Base-by-base conservation (phyloP, 1,284 basidiomycete genomes). In the Puccinia brachypodii region DNA sequence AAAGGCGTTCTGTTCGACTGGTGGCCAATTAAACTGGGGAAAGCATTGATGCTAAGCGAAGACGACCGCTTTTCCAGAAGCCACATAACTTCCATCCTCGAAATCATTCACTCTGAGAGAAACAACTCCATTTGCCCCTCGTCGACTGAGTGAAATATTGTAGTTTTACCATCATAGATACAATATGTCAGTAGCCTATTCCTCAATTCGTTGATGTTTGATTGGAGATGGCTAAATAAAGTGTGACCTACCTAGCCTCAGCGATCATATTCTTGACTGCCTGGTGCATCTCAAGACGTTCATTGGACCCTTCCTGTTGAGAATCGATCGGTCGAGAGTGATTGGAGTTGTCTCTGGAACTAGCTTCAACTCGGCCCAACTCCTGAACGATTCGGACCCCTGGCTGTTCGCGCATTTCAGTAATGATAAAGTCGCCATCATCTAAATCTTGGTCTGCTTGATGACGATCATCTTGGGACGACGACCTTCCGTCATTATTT, bases 51-150 rank as follows among this genome's bases (percentile, higher is more conserved):
- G 22, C 1, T 71, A 42, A 4, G 16, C 36, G 2, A 81, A 42
- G 22, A 81, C 22, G 58, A 81, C 78, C 50, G 78, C 78, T 40
- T 81, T 58, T 14, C 69, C 78, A 58, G 58, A 64, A 33, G 78
- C 78, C 31, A 74, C 58, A 66, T 74, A 81, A 33, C 69, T 44
- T 60, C 78, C 78, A 64, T 81, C 78, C 22, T 22, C 14, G 6
- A 40, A 22, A 50, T 81, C 78, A 53, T 44, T 22, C 13, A 81
- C 31, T 53, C 78, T 71, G 33, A 81, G 68, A 44, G 47, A 74
- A 44, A 81, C 71, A 16, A 81, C 38, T 50, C 69, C 78, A 81
- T 81, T 81, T 22, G 78, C 69, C 19, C 77, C 68, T 3, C 19
- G 28, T 72, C 56, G 77, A 72, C 77, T 80, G 53, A 28, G 25